These are phyloP conservation scores for Melaleuca quinquenervia DNA, from an alignment of 345 rosid species.

Conservation along the genomic window DNA sequence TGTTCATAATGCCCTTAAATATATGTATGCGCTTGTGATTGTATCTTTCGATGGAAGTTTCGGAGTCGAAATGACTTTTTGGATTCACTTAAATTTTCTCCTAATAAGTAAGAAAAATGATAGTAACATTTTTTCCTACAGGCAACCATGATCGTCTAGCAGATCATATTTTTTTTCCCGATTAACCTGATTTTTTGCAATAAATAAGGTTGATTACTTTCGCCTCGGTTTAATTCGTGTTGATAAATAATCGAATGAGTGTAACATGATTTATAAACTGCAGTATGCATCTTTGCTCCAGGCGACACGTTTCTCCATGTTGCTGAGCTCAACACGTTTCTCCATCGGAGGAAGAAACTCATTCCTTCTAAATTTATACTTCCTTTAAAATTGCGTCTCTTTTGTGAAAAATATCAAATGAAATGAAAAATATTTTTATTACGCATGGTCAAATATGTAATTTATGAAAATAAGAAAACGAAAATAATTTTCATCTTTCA, in stretches of 20 bases:
- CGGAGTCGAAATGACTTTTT: neutral
- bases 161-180: neutral
- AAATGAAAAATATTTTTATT: too few species aligned
- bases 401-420: too few species aligned
- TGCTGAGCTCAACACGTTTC: neutral
- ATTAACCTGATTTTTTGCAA: neutral
- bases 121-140: neutral
- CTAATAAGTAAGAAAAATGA: neutral
- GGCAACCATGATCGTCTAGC: neutral
- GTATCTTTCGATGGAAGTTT: neutral
- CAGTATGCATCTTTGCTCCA: neutral
- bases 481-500: too few species aligned
- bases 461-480: too few species aligned
- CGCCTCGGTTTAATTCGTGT: neutral
- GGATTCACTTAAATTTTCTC: neutral
- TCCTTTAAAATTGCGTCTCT: too few species aligned
- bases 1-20: neutral
- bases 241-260: neutral
- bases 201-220: neutral
- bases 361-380: neutral
- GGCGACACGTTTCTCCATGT: neutral
- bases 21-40: neutral
- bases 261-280: neutral
- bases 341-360: neutral
- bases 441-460: too few species aligned